A percentile compares a stretch with the other conserved stretches of the same genome.
Conservation (phyloP, 2,329 filamentous ascomycete genomes). For the Geosmithia putterillii region DNA sequence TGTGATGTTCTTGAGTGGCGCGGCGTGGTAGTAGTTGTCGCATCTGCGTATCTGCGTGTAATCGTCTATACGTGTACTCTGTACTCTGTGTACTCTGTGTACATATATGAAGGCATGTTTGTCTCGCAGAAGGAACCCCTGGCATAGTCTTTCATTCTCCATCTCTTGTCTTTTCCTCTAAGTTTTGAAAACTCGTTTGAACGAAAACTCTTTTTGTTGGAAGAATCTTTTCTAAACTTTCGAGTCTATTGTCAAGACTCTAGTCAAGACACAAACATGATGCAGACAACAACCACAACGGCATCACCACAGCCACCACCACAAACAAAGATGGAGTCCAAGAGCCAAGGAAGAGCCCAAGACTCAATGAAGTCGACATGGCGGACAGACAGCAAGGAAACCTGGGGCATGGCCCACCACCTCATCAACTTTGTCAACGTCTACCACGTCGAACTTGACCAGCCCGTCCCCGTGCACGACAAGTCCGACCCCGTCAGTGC, state of each 20-base stretch:
- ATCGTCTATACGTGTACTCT: too few relatives aligned
- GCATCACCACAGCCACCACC: conserved; percentile 6
- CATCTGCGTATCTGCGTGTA: too few relatives aligned
- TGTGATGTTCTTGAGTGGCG: background rate
- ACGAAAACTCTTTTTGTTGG: too few relatives aligned
- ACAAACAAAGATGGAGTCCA: background rate
- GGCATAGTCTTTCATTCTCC: too few relatives aligned
- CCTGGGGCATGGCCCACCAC: conserved; percentile 9
- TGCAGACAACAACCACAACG: background rate
- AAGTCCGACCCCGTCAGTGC: conserved; percentile 19
- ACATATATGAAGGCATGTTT: too few relatives aligned
- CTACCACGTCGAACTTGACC: conserved; percentile 6
- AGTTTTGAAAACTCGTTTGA: too few relatives aligned
- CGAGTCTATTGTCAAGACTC: too few relatives aligned
- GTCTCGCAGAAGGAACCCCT: too few relatives aligned
- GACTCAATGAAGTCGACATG: conserved; percentile 12
- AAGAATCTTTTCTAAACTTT: too few relatives aligned
- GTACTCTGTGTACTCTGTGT: too few relatives aligned
- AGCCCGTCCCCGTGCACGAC: conserved; percentile 12
- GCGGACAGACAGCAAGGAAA: conserved; percentile 5
- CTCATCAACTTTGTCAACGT: conserved; percentile 6
- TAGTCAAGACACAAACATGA: background rate
- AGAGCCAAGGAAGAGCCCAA: conserved; percentile 7
- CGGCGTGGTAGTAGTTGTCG: too few relatives aligned
- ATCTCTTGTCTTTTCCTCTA: too few relatives aligned